Base-by-base conservation (phyloP, 164 flowering plant species). In the Umbellularia californica region DNA sequence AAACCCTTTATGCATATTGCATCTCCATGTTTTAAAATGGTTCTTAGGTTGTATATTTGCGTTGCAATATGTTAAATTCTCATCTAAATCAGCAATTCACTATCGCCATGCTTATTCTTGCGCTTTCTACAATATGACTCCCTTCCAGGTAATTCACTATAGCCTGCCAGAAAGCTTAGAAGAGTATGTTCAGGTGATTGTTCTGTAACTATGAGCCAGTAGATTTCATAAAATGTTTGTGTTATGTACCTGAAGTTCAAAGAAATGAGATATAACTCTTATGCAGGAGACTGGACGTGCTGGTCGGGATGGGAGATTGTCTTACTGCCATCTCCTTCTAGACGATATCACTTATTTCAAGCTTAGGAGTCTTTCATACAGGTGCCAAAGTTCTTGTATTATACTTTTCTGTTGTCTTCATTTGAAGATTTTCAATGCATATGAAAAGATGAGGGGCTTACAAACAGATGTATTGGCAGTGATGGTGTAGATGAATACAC, bases 81-180 rank as follows among this genome's bases (percentile, higher is more conserved):
- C 50, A 19, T 74, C 47, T 41, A 50, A 20, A 65, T 25, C 50
- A 50, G 24, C 17, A 73, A 10, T 65, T n/a, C 27, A 55, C 27
- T 1, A 24, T 65, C 15, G 66, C 30, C 58, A 35, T 68, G n/a
- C 30, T 5, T 28, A 51, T 52, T 28, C 35, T 30, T 15, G 6
- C 28, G 12, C 62, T 63, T 72, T 35, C 70, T 71, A 51, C 62
- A 62, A 58, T 28, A 17, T 33, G 52, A 63, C 20, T 74, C 78
- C 58, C 33, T 41, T 78, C 75, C 90, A 95, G 99, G 94, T 96
- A 22, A 88, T 96, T 72, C 97, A 96, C 84, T 94, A 88, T 80
- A 89, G 94, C 84, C 75, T 96, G 79, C 98, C 99, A 52, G 97
- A 88, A 87, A 96, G 97, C 83, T 84, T 96, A 85, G 99, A 96